These are phyloP conservation scores for Verbena officinalis DNA, from an alignment of 257 asterid species.

Conservation along the genomic window DNA sequence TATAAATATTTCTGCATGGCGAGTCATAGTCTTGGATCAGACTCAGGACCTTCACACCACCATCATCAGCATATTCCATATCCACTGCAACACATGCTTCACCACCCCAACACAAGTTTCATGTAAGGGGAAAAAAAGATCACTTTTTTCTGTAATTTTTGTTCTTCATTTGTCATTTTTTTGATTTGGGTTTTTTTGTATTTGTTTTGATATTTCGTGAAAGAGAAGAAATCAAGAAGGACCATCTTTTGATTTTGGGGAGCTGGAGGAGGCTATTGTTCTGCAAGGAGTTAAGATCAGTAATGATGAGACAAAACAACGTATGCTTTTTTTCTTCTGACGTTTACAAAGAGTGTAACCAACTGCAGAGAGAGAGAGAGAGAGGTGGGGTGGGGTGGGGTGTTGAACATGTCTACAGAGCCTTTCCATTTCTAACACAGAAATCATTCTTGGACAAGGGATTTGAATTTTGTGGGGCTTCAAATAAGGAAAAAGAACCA, in stretches of 20 bases:
- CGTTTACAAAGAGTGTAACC: constrained; percentile 52
- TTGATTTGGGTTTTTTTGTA: constrained; percentile 26
- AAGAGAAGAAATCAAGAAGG: constrained; percentile 61
- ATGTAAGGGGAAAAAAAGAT: constrained; percentile 40
- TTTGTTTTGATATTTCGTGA: background rate
- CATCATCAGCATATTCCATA: constrained; percentile 55
- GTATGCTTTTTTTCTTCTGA: constrained; percentile 50
- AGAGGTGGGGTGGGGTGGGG: constrained; percentile 15
- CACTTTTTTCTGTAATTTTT: background rate
- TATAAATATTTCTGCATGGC: constrained; percentile 92
- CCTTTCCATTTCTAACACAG: constrained; percentile 51
- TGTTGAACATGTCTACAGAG: constrained; percentile 51
- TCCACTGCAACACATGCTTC: constrained; percentile 61
- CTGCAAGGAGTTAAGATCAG: constrained; percentile 68
- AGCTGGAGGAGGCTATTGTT: constrained; percentile 83
- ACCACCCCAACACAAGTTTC: constrained; percentile 54
- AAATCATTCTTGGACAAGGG: constrained; percentile 68
- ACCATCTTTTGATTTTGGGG: constrained; percentile 80
- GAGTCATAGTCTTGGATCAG: constrained; percentile 62
- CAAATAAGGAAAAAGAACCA: constrained; percentile 64
- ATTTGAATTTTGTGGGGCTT: constrained; percentile 74
- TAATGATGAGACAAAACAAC: constrained; percentile 70
- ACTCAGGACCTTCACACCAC: constrained; percentile 53
- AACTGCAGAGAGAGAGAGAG: constrained; percentile 21
- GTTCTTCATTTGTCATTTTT: background rate